Base-by-base conservation (phyloP, 805 yeast species). In the Candida cerambycidarum region DNA sequence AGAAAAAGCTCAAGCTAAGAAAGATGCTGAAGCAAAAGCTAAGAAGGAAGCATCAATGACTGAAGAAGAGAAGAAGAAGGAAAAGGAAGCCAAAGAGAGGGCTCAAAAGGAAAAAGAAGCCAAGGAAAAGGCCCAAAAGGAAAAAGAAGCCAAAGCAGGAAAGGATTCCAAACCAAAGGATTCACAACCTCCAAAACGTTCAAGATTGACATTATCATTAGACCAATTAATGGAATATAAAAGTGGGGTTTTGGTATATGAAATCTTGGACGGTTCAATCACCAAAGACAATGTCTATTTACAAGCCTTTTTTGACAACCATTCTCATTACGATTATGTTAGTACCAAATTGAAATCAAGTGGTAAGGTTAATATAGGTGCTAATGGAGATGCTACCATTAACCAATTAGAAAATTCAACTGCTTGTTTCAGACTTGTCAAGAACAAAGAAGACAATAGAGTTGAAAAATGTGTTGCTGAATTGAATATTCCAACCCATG, bases 341-440 rank as follows among this genome's bases (percentile, higher is more conserved):
- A 70, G 88, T 36, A 78, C 80, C 12, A 70, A 69, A 46, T 66
- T 85, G 44, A 75, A 75, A 32, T 71, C 76, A 51, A 72, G 76
- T 52, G 43, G 43, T 13, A 62, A 61, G 34, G 54, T 50, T 19
- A 56, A 59, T 36, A 48, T 73, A 43, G 69, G 67, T 24, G 50
- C 58, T 8, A 79, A 85, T 12, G 88, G 89, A 47, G 97, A 89
- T 61, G 82, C 68, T n/a, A 62, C 82, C 50, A 72, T 90, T 45
- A 84, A 82, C 48, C 95, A 90, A 61, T 69, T 90, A 39, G 89
- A 83, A 32, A 79, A 81, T 75, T 88, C 97, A 1, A 65, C 73
- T 37, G 73, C 81, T 1, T 72, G 77, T 2, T 73, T 89, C 61
- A 76, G 88, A 57, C 64, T 85, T 21, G 73, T 79, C 2, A 79